phyloP scores from a whole-genome alignment of 1,284 basidiomycete species.

The Porodaedalea pini region DNA sequence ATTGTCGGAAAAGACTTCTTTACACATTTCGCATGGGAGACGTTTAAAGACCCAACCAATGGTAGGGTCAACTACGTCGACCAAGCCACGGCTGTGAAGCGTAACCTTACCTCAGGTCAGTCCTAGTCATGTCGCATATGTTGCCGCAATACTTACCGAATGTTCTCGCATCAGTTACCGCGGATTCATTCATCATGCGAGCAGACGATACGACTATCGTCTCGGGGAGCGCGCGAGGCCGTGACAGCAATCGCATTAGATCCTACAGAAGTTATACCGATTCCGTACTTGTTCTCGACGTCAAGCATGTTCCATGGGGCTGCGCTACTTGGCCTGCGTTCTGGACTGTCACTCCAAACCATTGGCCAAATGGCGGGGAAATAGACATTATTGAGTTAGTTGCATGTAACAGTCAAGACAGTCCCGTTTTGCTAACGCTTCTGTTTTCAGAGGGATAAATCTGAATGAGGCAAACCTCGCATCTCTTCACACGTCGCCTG shows the following conservation, averaged over 20 bases:
- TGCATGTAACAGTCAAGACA: not conserved
- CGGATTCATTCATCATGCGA: conserved; percentile 24
- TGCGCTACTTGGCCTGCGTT: conserved; percentile 38
- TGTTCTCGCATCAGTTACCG: conserved; percentile 8
- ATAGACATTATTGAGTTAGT: conserved; percentile 24
- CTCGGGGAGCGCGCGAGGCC: conserved; percentile 17
- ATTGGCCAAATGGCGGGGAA: conserved; percentile 28
- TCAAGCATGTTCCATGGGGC: conserved; percentile 27
- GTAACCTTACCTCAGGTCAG: conserved; percentile 11
- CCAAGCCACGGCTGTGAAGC: not conserved
- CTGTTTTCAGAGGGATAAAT: conserved; percentile 17
- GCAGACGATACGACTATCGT: conserved; percentile 25
- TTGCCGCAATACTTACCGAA: not conserved
- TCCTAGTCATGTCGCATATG: not conserved
- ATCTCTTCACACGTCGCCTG: conserved; percentile 31
- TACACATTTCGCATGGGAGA: conserved; percentile 25
- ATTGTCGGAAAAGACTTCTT: conserved; percentile 26
- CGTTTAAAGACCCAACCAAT: conserved; percentile 30
- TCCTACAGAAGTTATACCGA: conserved; percentile 24
- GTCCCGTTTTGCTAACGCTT: not conserved
- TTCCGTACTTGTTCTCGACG: conserved; percentile 28
- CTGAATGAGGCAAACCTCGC: conserved; percentile 26
- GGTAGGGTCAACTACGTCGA: conserved; percentile 26
- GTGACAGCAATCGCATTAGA: conserved; percentile 26
- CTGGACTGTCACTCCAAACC: conserved; percentile 35